These are phyloP conservation scores for Irpex sp. DNA, from an alignment of 1,284 basidiomycete species.

Conservation along the genomic window DNA sequence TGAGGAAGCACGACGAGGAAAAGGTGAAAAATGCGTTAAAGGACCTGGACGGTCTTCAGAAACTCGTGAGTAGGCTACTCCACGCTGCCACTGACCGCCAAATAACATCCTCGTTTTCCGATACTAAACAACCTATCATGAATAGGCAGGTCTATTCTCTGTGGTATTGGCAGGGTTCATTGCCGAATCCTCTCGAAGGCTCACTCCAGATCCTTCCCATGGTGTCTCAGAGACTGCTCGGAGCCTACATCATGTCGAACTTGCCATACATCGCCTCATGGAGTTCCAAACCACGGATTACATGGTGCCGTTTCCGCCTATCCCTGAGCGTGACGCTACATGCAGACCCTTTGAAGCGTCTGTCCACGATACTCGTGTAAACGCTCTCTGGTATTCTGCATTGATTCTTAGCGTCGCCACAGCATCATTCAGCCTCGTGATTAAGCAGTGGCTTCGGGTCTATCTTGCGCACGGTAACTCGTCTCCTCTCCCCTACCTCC, in stretches of 20 bases:
- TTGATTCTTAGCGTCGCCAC: background rate
- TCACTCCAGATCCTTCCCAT: background rate
- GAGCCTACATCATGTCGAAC: background rate
- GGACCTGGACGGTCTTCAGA: background rate
- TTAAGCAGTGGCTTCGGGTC: background rate
- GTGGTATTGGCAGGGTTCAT: background rate
- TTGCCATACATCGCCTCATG: background rate
- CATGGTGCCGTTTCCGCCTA: background rate
- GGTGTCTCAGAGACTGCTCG: background rate
- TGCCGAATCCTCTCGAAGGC: background rate
- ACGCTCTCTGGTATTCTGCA: background rate
- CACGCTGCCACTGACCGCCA: background rate
- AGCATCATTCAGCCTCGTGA: background rate
- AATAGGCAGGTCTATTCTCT: background rate
- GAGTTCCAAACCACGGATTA: background rate
- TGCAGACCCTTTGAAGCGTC: background rate
- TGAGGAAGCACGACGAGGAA: background rate
- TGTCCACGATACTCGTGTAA: background rate
- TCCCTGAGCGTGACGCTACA: background rate
- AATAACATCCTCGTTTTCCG: background rate
- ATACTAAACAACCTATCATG: background rate
- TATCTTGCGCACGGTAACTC: background rate
- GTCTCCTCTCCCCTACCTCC: background rate
- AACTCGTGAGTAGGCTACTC: background rate
- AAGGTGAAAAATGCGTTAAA: background rate